A percentile compares a stretch with the other conserved stretches of the same genome.
These are phyloP conservation scores for Acacia melanoxylon DNA, from an alignment of 306 rosid species.

Conservation along the genomic window DNA sequence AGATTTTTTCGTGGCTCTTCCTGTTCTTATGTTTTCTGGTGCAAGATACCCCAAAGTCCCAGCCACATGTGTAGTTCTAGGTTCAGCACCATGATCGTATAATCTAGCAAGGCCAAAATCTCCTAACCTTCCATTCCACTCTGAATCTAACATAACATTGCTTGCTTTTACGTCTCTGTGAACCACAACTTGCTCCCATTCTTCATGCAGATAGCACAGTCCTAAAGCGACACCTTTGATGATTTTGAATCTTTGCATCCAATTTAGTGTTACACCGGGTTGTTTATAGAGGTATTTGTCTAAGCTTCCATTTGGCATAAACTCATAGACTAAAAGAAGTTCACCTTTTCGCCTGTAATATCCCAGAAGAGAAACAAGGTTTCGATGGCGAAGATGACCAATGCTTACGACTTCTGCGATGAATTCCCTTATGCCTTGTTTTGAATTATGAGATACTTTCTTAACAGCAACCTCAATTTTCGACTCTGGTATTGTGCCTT, in stretches of 20 bases:
- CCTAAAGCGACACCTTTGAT: neutral
- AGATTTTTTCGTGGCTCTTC: conserved; percentile 21
- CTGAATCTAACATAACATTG: conserved; percentile 54
- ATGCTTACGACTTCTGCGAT: neutral
- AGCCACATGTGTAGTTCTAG: conserved; percentile 60
- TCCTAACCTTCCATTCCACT: neutral
- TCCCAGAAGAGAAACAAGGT: neutral
- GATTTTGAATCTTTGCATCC: neutral
- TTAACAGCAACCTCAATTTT: neutral
- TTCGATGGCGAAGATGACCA: neutral
- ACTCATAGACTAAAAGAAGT: neutral
- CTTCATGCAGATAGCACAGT: neutral
- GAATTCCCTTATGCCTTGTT: neutral
- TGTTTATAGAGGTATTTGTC: neutral
- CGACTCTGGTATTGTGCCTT: neutral
- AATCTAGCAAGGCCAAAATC: conserved; percentile 47
- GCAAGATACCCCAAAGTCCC: conserved; percentile 78
- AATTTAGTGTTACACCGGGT: neutral
- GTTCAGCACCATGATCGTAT: conserved; percentile 58
- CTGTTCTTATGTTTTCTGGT: conserved; percentile 58
- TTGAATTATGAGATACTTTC: neutral
- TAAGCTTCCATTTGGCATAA: neutral
- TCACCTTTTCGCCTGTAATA: neutral
- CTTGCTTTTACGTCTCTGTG: conserved; percentile 81
- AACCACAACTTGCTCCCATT: conserved; percentile 7